These are phyloP conservation scores for Pseudohalonectria lignicola DNA, from an alignment of 2,329 filamentous ascomycete genomes.

Conservation along the genomic window DNA sequence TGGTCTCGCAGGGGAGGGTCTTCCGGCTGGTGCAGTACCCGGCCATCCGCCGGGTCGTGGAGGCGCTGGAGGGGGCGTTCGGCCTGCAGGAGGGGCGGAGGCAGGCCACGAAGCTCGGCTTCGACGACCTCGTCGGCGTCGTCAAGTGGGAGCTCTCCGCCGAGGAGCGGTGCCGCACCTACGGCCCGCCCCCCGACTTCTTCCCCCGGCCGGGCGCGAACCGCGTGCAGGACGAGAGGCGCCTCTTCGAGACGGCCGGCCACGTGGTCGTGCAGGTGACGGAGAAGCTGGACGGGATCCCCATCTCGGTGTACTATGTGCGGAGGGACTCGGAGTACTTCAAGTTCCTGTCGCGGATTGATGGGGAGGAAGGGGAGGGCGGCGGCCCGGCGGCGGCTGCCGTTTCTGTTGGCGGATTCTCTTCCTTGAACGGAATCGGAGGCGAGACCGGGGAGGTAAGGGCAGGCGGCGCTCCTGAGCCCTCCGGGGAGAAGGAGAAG, in stretches of 20 bases:
- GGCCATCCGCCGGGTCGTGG: constrained; percentile 8
- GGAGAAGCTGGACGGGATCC: constrained; percentile 20
- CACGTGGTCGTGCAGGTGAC: constrained; percentile 15
- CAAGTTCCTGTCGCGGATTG: constrained; percentile 4
- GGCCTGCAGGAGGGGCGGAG: constrained; percentile 5
- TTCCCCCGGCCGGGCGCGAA: constrained; percentile 14
- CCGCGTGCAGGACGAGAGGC: constrained; percentile 15
- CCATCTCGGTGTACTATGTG: constrained; percentile 18
- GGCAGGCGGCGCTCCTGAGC: not conserved
- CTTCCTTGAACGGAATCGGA: not conserved
- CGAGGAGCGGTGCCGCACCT: not conserved
- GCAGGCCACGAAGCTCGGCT: constrained; percentile 10
- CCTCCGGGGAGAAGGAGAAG: too few relatives aligned
- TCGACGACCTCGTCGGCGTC: constrained; percentile 15
- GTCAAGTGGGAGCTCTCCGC: constrained; percentile 14
- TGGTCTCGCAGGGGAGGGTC: constrained; percentile 18
- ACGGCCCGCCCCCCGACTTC: constrained; percentile 14
- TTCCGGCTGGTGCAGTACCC: constrained; percentile 11
- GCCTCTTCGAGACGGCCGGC: constrained; percentile 6
- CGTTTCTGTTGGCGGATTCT: too few relatives aligned
- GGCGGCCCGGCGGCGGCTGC: not conserved
- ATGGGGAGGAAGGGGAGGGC: constrained; percentile 2
- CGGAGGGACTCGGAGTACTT: constrained; percentile 10
- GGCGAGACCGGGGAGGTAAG: not conserved
- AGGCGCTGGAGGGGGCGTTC: constrained; percentile 8